Conservation (phyloP, 2,329 filamentous ascomycete genomes). For the Diaporthe sp. region DNA sequence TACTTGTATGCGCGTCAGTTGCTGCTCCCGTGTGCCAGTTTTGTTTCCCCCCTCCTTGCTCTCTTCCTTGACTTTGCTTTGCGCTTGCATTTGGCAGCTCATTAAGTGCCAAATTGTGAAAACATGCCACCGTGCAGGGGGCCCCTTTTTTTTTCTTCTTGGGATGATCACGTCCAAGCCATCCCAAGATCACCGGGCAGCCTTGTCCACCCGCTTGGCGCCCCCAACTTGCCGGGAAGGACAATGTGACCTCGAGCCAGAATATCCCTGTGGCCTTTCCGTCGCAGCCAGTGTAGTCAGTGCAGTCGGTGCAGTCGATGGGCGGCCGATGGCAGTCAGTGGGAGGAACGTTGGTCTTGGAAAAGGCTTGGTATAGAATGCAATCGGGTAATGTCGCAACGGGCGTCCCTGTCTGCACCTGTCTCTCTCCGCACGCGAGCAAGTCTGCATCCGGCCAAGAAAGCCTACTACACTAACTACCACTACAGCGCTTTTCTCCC, state of each 20-base stretch:
- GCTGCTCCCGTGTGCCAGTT: background rate
- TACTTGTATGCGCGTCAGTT: constrained; percentile 27
- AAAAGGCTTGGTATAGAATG: constrained; percentile 26
- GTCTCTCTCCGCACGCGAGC: background rate
- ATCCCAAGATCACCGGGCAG: constrained; percentile 22
- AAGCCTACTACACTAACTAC: background rate
- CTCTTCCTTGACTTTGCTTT: background rate
- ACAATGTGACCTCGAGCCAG: constrained; percentile 19
- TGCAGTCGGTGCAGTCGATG: background rate
- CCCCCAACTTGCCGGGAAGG: constrained; percentile 26
- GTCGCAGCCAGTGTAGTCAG: background rate
- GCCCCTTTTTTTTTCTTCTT: constrained; percentile 23
- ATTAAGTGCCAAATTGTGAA: constrained; percentile 23
- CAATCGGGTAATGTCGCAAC: constrained; percentile 4
- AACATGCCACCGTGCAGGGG: constrained; percentile 27
- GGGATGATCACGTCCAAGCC: constrained; percentile 29
- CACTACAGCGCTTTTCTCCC: background rate
- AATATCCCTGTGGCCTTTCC: constrained; percentile 8
- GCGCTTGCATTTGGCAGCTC: constrained; percentile 16
- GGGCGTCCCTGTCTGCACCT: background rate
- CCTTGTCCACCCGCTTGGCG: constrained; percentile 21
- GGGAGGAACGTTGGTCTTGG: constrained; percentile 22
- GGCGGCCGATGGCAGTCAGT: background rate
- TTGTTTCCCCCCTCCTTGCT: background rate
- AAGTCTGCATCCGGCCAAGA: background rate